Evolutionary conservation across 345 rosid genomes (phyloP), one percentile per base, ranked within the genome.

Genomic region (Citrus trifoliata): DNA sequence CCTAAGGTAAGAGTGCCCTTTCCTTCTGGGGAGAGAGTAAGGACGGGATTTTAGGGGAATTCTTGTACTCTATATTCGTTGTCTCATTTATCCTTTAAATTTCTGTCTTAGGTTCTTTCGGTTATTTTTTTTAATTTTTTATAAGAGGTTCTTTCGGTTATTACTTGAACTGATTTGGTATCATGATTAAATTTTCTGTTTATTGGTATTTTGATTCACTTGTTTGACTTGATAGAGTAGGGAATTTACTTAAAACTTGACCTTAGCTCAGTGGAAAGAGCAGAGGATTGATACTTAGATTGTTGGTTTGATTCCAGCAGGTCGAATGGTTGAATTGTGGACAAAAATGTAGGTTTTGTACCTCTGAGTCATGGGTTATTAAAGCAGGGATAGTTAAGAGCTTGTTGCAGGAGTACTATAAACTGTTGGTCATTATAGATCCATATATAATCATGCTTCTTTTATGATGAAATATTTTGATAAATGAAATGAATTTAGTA

Each of bases 231-330:
- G 53, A n/a, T 40, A 27, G 21, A 59, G 9, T 27, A 28, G 56
- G 56, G 51, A 19, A 46, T 70, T 81, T 64, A n/a, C 48, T 24
- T 48, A 55, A 59, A 82, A 22, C 24, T 76, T 30, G 76, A 65
- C 81, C 78, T 79, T 86, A 83, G 84, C 86, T 83, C 83, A 75
- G 86, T 71, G 85, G 83, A 66, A 70, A 82, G 85, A 80, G 78
- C 78, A 46, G 80, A 80, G 80, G 81, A 76, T 67, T 83, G 40
- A 66, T 83, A 77, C 81, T 85, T 64, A 14, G 83, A 67, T 78
- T 42, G 40, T 82, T 81, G 84, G 82, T 76, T 79, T 64, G 32
- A 76, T 67, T 86, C 80, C 75, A 76, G 78, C 82, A 72, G 82
- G 84, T 85, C 55, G 30, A 76, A 40, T 69, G 79, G 33, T 60